These are phyloP conservation scores for Wilcoxina mikolae DNA, from an alignment of 495 filamentous ascomycete genomes.

Conservation along the genomic window DNA sequence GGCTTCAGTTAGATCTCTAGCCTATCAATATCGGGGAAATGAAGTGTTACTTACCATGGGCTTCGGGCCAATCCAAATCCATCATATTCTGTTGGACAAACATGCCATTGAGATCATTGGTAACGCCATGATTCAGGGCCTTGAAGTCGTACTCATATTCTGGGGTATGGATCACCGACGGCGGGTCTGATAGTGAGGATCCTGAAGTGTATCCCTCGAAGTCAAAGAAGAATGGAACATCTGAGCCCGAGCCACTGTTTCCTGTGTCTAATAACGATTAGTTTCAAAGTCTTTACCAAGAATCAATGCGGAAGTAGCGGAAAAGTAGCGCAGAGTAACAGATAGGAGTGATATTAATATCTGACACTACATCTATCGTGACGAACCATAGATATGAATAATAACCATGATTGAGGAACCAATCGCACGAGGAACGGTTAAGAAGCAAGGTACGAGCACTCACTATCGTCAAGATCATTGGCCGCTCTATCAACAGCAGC, in stretches of 20 bases:
- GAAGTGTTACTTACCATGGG: neutral
- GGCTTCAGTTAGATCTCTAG: neutral
- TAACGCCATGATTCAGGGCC: neutral
- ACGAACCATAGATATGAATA: neutral
- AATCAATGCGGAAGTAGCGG: neutral
- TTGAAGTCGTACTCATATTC: neutral
- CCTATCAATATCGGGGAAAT: neutral
- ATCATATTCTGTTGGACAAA: too few relatives aligned
- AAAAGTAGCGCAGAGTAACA: neutral
- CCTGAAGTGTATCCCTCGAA: neutral
- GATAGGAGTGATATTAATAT: neutral
- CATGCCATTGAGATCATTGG: neutral
- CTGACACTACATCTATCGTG: neutral
- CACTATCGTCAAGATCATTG: too few relatives aligned
- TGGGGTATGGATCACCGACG: neutral
- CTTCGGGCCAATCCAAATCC: too few relatives aligned
- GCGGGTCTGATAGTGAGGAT: neutral
- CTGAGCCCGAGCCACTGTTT: neutral
- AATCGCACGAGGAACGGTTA: neutral
- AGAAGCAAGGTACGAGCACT: neutral
- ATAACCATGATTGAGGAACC: neutral
- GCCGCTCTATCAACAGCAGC: too few relatives aligned
- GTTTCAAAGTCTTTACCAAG: too few relatives aligned
- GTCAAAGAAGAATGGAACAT: neutral
- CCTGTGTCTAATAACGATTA: neutral